Conservation (phyloP, 345 rosid genomes). For the Rhizophora apiculata region DNA sequence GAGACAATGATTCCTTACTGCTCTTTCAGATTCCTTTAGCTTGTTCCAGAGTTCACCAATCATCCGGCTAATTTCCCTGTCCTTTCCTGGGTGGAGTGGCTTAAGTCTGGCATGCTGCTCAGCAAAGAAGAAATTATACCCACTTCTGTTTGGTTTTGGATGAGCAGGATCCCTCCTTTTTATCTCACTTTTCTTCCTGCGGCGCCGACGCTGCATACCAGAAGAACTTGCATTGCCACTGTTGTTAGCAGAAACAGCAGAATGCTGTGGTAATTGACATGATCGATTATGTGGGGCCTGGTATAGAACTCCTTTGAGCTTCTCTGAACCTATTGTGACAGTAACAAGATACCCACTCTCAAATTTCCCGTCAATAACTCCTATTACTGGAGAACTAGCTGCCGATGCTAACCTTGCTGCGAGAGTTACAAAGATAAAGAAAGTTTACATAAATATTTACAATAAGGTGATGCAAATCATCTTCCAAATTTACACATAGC, state of each 20-base stretch:
- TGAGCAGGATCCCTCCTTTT: constrained; percentile 91
- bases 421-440: background rate
- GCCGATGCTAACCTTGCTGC: constrained; percentile 37
- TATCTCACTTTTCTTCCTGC: constrained; percentile 85
- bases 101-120: constrained; percentile 94
- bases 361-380: constrained; percentile 87
- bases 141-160: constrained; percentile 92
- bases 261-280: constrained; percentile 35
- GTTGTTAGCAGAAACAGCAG: constrained; percentile 23
- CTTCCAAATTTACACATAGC: background rate
- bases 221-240: constrained; percentile 27
- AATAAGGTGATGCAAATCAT: background rate
- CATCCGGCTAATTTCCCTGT: constrained; percentile 87
- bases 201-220: constrained; percentile 64
- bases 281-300: constrained; percentile 43
- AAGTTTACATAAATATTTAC: background rate
- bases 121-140: constrained; percentile 92
- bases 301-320: constrained; percentile 78
- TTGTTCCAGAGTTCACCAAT: constrained; percentile 94
- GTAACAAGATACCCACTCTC: constrained; percentile 90
- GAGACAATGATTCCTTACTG: constrained; percentile 38
- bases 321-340: constrained; percentile 68
- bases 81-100: constrained; percentile 90
- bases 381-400: constrained; percentile 54
- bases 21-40: constrained; percentile 53